Evolutionary conservation across 2,329 filamentous ascomycete species (phyloP).

Genomic region (Phialemonium atrogriseum): DNA sequence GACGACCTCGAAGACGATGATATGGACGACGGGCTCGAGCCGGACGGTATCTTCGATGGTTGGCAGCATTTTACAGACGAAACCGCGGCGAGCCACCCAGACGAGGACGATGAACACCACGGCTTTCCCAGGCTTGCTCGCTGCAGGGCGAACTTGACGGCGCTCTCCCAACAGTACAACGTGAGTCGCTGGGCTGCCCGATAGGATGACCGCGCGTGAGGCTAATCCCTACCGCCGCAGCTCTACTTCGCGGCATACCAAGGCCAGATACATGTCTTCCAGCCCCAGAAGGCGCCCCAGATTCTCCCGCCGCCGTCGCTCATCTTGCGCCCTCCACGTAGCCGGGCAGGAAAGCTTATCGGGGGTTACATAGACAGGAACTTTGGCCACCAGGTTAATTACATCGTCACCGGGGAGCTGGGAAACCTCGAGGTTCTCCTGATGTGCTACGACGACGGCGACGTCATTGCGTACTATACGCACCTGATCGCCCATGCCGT

Average conservation of each 20-base stretch:
- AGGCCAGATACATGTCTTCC: constrained; percentile 49
- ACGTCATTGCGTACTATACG: constrained; percentile 64
- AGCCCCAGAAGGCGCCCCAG: constrained; percentile 38
- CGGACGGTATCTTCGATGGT: constrained; percentile 2
- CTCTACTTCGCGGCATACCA: constrained; percentile 55
- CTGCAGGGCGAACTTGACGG: constrained; percentile 45
- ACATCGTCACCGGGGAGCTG: constrained; percentile 59
- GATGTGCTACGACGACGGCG: constrained; percentile 64
- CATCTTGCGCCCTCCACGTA: constrained; percentile 36
- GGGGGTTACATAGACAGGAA: constrained; percentile 43
- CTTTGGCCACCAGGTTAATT: constrained; percentile 57
- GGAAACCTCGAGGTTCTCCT: constrained; percentile 63
- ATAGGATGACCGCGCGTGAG: constrained; percentile 1
- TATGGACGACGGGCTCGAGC: constrained; percentile 2
- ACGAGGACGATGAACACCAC: constrained; percentile 4
- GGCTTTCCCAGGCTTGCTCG: constrained; percentile 18
- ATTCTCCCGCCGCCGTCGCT: constrained; percentile 42
- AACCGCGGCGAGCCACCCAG: neutral
- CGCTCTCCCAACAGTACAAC: constrained; percentile 49
- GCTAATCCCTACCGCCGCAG: constrained; percentile 20
- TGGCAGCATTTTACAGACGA: no score
- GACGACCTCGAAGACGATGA: constrained; percentile 8
- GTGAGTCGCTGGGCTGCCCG: constrained; percentile 21
- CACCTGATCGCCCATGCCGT: constrained; percentile 40
- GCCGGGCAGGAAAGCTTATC: constrained; percentile 28